phyloP scores from a whole-genome alignment of 306 rosid species.

The Herpetospermum pedunculosum region DNA sequence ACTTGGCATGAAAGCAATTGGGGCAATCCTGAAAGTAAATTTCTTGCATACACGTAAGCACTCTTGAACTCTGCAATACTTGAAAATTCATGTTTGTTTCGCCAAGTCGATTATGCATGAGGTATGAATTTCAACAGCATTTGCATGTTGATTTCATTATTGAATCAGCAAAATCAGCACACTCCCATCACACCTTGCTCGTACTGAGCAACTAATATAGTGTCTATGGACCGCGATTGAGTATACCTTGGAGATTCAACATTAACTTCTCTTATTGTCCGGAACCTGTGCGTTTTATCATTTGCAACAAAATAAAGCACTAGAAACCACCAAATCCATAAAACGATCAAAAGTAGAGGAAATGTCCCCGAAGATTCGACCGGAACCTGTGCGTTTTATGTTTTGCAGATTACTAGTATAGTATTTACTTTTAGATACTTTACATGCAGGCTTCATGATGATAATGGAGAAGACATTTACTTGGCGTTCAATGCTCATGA shows the following conservation, averaged over 20 bases:
- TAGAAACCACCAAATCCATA: too few species aligned
- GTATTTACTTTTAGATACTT: neutral
- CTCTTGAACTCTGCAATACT: neutral
- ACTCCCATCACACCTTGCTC: neutral
- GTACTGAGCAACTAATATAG: neutral
- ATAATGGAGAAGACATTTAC: conserved; percentile 56
- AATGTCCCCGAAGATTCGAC: too few species aligned
- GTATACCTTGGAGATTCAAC: neutral
- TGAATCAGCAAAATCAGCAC: neutral
- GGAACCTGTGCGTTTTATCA: neutral
- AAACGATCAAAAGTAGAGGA: too few species aligned
- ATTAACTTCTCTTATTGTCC: neutral
- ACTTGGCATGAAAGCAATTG: conserved; percentile 97
- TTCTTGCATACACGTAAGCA: conserved; percentile 92
- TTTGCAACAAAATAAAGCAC: too few species aligned
- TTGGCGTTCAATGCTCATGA: conserved; percentile 88
- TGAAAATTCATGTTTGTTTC: neutral
- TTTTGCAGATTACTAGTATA: neutral
- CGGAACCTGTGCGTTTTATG: neutral
- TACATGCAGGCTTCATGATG: conserved; percentile 69
- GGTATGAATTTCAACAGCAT: neutral
- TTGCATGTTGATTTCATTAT: neutral
- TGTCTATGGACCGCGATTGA: neutral
- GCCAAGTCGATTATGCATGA: neutral
- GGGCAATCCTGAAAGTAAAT: conserved; percentile 65